Evolutionary conservation across 2,329 filamentous ascomycete species (phyloP), one percentile per base, ranked within the genome.

Genomic region (Venturia aucupariae): DNA sequence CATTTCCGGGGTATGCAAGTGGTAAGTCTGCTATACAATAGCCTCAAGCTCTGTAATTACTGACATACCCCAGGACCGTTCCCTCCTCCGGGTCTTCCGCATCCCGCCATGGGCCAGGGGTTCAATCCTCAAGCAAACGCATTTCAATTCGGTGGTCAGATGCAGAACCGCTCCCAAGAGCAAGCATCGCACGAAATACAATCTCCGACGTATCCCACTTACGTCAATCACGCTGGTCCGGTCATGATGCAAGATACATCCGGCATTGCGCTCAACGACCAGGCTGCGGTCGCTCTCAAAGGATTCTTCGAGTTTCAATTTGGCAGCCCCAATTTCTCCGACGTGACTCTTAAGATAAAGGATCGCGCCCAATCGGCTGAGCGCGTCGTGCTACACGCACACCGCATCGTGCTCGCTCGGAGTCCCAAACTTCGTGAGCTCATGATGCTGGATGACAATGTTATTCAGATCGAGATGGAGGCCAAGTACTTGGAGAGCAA

Each of bases 321-420:
- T 51, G 68, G 67, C 15, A 71, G 69, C 51, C 65, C 69, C 10
- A 66, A 68, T 3, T 66, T 73, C 19, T 67, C 72, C 13, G 73
- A 75, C 62, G 74, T 71, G 59, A 67, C 68, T 39, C 59, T 75
- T n/a, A 66, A 71, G 17, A 70, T 75, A 35, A 57, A 62, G 4
- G 27, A 54, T 7, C 51, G 48, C 17, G 41, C 24, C 15, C 41
- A 30, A 32, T 46, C 35, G 10, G 35, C 44, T 17, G n/a, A 51
- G 24, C 62, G 22, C 17, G 13, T 57, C 22, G 13, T 41, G 5
- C 13, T 57, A 1, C 63, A 42, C 24, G 51, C 63, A 27, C 64
- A 63, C n/a, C 24, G 27, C 19, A 42, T 65, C 35, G 30, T 54
- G 32, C 39, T 61, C 22, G 55, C 64, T 7, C n/a, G 44, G 6